Percentiles rank a stretch among this genome's conserved stretches.
Evolutionary conservation across 371 early-diverging fungal genomes (phyloP).

Genomic region (Furculomyces boomerangus): DNA sequence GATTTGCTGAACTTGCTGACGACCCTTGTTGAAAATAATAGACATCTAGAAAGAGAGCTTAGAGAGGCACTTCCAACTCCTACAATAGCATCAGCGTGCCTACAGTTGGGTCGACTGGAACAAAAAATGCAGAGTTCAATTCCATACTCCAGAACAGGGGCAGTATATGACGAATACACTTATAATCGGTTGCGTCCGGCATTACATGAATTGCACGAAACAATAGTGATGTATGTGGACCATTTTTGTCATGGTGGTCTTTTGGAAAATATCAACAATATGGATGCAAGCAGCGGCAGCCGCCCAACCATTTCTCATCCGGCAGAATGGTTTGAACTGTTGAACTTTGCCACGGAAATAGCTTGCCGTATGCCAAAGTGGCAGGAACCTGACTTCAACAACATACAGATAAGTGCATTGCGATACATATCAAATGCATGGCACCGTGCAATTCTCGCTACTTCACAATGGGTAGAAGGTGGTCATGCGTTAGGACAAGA

Average conservation of each 20-base stretch:
- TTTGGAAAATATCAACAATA: no score
- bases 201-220: conserved; percentile 53
- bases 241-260: conserved; percentile 59
- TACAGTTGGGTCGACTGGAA: conserved; percentile 44
- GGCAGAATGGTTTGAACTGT: conserved; percentile 45
- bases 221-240: conserved; percentile 61
- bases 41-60: conserved; percentile 46
- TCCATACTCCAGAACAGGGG: conserved; percentile 69
- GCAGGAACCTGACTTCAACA: conserved; percentile 52
- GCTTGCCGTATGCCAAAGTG: conserved; percentile 68
- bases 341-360: conserved; percentile 52
- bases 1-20: conserved; percentile 53
- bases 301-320: conserved; percentile 10
- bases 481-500: conserved; percentile 55
- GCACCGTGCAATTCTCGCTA: conserved; percentile 50
- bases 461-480: conserved; percentile 48
- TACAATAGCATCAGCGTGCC: conserved; percentile 54
- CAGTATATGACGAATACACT: conserved; percentile 67
- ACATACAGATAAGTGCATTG: conserved; percentile 41
- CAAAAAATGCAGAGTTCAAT: conserved; percentile 51
- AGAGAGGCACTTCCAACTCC: conserved; percentile 69
- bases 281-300: background rate
- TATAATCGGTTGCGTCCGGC: conserved; percentile 67
- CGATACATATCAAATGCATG: conserved; percentile 53
- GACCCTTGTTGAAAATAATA: conserved; percentile 48